Evolutionary conservation across 306 rosid species (phyloP).

Genomic region (Leucaena leucocephala): DNA sequence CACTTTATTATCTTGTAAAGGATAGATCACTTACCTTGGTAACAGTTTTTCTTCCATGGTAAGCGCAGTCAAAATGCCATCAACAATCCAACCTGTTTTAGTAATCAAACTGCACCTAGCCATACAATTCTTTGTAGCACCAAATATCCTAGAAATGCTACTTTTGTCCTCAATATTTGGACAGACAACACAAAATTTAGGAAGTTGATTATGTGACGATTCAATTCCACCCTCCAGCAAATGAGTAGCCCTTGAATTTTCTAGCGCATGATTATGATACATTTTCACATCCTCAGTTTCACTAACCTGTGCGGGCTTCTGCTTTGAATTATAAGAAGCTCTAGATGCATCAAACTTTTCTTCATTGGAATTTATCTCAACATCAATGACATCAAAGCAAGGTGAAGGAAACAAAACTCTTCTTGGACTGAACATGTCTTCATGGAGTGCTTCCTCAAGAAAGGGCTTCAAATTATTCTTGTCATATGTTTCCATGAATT

Average conservation of each 20-base stretch:
- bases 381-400: constrained; percentile 41
- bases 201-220: constrained; percentile 33
- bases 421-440: constrained; percentile 38
- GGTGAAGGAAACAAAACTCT: constrained; percentile 31
- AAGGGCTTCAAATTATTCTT: constrained; percentile 37
- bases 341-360: constrained; percentile 29
- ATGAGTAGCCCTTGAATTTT: constrained; percentile 38
- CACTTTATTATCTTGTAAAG: constrained; percentile 21
- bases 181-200: constrained; percentile 44
- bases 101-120: constrained; percentile 53
- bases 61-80: constrained; percentile 59
- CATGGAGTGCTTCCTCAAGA: constrained; percentile 41
- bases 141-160: constrained; percentile 53
- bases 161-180: constrained; percentile 45
- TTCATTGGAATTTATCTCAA: constrained; percentile 48
- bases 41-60: constrained; percentile 60
- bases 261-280: constrained; percentile 37
- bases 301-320: constrained; percentile 27
- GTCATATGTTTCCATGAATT: constrained; percentile 25
- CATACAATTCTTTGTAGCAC: constrained; percentile 55
- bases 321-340: constrained; percentile 21
- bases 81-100: constrained; percentile 62
- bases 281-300: constrained; percentile 36
- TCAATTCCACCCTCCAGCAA: constrained; percentile 41
- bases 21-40: constrained; percentile 50